Evolutionary conservation across 768 basidiomycete genomes (phyloP).

Genomic region (Lentinula aciculospora): DNA sequence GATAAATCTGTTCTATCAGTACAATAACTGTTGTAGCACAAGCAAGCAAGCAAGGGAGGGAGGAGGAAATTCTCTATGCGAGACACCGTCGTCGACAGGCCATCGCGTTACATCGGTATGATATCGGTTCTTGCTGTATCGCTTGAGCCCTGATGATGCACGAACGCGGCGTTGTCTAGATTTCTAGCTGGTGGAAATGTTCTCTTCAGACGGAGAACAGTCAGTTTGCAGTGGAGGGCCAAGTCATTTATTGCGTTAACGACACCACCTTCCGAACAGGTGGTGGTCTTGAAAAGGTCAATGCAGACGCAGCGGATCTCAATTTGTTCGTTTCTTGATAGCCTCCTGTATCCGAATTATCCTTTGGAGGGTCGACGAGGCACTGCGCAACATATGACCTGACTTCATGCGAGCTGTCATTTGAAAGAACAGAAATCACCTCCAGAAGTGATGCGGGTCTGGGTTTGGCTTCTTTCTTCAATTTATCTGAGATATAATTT

Average conservation of each 20-base stretch:
- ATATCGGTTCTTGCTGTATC: not conserved
- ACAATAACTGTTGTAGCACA: not conserved
- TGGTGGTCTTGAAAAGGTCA: slow-evolving; percentile 35
- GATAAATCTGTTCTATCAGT: not conserved
- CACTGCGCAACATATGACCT: slow-evolving; percentile 40
- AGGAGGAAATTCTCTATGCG: not conserved
- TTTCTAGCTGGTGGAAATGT: not conserved
- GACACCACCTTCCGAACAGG: slow-evolving; percentile 6
- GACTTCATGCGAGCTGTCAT: slow-evolving; percentile 58
- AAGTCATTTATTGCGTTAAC: not conserved
- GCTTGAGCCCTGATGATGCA: not conserved
- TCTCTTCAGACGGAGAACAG: not conserved
- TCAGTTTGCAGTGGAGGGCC: not conserved
- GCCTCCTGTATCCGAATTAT: not conserved
- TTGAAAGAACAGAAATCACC: slow-evolving; percentile 39
- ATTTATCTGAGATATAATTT: not conserved
- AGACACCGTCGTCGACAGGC: not conserved
- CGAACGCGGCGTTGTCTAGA: not conserved
- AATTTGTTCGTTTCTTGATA: not conserved
- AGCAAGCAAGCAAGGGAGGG: not conserved
- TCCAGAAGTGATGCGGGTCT: slow-evolving; percentile 19
- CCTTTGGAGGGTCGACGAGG: not conserved
- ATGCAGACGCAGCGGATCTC: slow-evolving; percentile 11
- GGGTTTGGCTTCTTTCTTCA: not conserved
- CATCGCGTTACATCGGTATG: not conserved